These are phyloP conservation scores for Dactylellina cionopaga DNA, from an alignment of 2,329 filamentous ascomycete species.

Conservation along the genomic window DNA sequence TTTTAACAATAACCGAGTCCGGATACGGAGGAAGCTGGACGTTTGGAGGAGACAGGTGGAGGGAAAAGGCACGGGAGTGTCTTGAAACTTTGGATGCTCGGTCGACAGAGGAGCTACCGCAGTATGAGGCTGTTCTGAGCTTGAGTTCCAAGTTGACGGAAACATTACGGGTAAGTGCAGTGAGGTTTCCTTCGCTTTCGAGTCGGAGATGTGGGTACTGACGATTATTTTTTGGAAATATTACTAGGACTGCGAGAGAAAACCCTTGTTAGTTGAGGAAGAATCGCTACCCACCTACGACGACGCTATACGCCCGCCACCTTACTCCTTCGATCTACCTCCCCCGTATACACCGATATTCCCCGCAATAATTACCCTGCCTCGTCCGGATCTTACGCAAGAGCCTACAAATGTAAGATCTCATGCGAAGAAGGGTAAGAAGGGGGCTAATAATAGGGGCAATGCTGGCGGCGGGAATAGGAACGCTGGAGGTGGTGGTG, in stretches of 20 bases:
- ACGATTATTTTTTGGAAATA: slow-evolving; percentile 1
- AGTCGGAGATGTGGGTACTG: slow-evolving; percentile 4
- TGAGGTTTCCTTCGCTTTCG: background rate
- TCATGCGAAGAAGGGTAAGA: slow-evolving; percentile 39
- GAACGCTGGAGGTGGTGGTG: slow-evolving; percentile 20
- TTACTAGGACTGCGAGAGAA: background rate
- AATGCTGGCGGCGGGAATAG: background rate
- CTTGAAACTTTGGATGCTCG: slow-evolving; percentile 1
- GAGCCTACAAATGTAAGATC: slow-evolving; percentile 44
- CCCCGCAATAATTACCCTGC: slow-evolving; percentile 5
- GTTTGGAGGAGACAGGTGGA: background rate
- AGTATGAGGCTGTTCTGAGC: slow-evolving; percentile 18
- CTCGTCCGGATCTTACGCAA: slow-evolving; percentile 23
- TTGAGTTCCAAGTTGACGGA: slow-evolving; percentile 27
- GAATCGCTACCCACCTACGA: slow-evolving; percentile 20
- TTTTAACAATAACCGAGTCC: slow-evolving; percentile 33
- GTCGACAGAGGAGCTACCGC: slow-evolving; percentile 26
- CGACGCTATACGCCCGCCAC: background rate
- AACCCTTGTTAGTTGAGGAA: background rate
- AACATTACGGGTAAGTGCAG: slow-evolving; percentile 6
- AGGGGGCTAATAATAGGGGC: slow-evolving; percentile 1
- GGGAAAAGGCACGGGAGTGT: slow-evolving; percentile 12
- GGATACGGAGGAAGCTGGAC: background rate
- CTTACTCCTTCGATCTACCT: slow-evolving; percentile 24
- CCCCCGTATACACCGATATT: slow-evolving; percentile 29